These are phyloP conservation scores for Nakazawaea molendinolei DNA, from an alignment of 805 yeast genomes.

Conservation along the genomic window DNA sequence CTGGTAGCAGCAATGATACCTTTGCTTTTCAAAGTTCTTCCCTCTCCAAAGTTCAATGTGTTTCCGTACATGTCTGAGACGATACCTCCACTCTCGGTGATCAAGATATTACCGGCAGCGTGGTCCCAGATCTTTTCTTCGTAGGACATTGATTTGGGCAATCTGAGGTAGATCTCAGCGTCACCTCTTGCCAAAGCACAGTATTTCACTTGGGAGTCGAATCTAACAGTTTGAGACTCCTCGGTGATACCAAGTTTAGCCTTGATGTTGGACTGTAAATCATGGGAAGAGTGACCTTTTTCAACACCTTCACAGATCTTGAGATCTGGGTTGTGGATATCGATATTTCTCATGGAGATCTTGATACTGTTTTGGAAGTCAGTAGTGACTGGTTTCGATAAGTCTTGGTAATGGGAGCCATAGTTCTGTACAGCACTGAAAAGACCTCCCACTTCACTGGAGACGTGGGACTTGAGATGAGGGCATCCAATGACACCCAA, in stretches of 20 bases:
- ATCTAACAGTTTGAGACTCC: slow-evolving; percentile 55
- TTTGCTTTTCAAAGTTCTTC: slow-evolving; percentile 73
- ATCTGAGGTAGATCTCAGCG: slow-evolving; percentile 85
- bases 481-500: slow-evolving; percentile 97
- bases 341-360: slow-evolving; percentile 44
- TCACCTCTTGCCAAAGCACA: slow-evolving; percentile 86
- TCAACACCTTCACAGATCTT: slow-evolving; percentile 92
- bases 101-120: slow-evolving; percentile 88
- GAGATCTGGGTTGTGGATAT: slow-evolving; percentile 33
- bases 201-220: slow-evolving; percentile 96
- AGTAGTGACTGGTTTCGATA: slow-evolving; percentile 29
- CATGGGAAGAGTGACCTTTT: slow-evolving; percentile 90
- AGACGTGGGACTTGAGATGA: slow-evolving; percentile 56
- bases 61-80: slow-evolving; percentile 82
- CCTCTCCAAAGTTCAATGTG: slow-evolving; percentile 74
- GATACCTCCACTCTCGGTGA: slow-evolving; percentile 85
- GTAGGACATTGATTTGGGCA: slow-evolving; percentile 72
- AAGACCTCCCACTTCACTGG: slow-evolving; percentile 56
- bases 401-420: slow-evolving; percentile 56
- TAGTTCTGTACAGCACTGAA: slow-evolving; percentile 62
- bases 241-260: slow-evolving; percentile 48
- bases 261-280: slow-evolving; percentile 75
- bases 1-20: slow-evolving; percentile 86
- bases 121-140: slow-evolving; percentile 98
- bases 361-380: slow-evolving; percentile 27